phyloP scores from a whole-genome alignment of 2,329 filamentous ascomycete genomes.

The Cylindrodendrum hubeiense region DNA sequence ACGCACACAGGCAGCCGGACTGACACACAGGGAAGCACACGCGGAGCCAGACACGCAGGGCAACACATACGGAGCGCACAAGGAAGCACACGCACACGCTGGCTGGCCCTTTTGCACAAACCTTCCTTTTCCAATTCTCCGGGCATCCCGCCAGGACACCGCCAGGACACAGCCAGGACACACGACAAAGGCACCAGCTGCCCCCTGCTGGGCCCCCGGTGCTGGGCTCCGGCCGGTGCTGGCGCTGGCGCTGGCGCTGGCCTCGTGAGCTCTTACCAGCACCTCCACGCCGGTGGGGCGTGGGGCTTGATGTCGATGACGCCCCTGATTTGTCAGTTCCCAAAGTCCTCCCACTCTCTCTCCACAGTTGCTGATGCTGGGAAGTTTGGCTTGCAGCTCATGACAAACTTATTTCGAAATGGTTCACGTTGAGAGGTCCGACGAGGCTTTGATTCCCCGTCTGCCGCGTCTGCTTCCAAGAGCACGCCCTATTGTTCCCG shows the following conservation, averaged over 20 bases:
- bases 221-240: too few species aligned
- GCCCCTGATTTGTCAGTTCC: constrained; percentile 43
- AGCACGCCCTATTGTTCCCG: constrained; percentile 7
- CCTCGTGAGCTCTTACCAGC: constrained; percentile 40
- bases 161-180: too few species aligned
- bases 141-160: not conserved
- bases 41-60: not conserved
- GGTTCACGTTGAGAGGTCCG: constrained; percentile 38
- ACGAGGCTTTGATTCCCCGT: constrained; percentile 26
- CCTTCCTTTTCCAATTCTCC: constrained; percentile 7
- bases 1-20: too few species aligned
- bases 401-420: constrained; percentile 47
- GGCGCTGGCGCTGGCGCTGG: constrained; percentile 27
- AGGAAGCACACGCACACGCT: not conserved
- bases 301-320: constrained; percentile 39
- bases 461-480: constrained; percentile 30
- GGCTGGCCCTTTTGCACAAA: not conserved
- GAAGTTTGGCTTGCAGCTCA: constrained; percentile 38
- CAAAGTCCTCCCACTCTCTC: constrained; percentile 43
- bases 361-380: constrained; percentile 45
- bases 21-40: too few species aligned
- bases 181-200: not conserved
- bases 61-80: not conserved
- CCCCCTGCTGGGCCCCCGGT: constrained; percentile 8
- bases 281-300: constrained; percentile 45